phyloP scores from a whole-genome alignment of 169 alveolate species.

The Neospora caninum region DNA sequence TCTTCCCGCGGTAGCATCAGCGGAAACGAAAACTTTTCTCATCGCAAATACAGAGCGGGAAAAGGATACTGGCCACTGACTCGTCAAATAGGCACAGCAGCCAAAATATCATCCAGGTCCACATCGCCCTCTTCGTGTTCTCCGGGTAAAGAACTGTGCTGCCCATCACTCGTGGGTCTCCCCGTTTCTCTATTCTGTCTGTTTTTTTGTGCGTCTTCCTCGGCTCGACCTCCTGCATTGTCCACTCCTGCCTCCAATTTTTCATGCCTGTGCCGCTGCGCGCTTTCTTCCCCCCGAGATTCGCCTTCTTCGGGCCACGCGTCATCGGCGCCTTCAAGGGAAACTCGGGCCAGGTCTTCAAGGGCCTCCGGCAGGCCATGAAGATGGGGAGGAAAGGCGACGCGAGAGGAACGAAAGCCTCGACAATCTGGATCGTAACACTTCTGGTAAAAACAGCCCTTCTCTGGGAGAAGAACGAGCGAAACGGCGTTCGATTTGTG shows the following conservation, averaged over 20 bases:
- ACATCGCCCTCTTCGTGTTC: background rate
- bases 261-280: background rate
- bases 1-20: no score
- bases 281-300: background rate
- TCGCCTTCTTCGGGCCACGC: background rate
- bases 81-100: background rate
- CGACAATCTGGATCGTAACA: slow-evolving; percentile 73
- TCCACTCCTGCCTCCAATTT: background rate
- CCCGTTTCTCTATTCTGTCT: no score
- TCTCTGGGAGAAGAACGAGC: slow-evolving; percentile 41
- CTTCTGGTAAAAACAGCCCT: slow-evolving; percentile 67
- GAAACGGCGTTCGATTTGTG: slow-evolving; percentile 69
- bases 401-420: slow-evolving; percentile 45
- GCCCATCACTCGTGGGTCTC: no score
- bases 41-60: no score
- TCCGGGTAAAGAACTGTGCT: background rate
- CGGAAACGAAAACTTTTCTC: no score
- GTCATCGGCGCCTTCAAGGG: background rate
- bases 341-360: background rate
- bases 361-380: background rate
- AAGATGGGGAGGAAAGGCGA: slow-evolving; percentile 46
- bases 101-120: background rate
- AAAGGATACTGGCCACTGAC: no score
- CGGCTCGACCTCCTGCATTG: no score
- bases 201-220: no score